Percentiles rank a stretch among this genome's conserved stretches.
These are phyloP conservation scores for Hypoxylon trugodes DNA, from an alignment of 495 filamentous ascomycete species.

Conservation along the genomic window DNA sequence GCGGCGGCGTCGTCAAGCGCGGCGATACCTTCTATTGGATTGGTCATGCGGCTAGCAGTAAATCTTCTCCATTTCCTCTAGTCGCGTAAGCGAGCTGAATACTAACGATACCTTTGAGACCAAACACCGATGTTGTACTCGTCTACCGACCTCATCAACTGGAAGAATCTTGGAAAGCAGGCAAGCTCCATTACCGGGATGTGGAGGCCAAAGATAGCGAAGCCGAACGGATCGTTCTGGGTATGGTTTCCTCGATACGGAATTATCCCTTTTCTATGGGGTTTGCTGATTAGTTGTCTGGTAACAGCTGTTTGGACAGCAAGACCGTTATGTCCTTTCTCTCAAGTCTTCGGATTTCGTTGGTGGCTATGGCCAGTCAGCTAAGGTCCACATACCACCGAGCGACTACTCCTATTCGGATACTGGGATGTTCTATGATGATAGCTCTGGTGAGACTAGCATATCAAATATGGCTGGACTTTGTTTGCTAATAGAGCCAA, in stretches of 20 bases:
- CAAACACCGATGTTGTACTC: conserved; percentile 55
- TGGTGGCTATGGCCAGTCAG: conserved; percentile 46
- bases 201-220: conserved; percentile 58
- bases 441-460: conserved; percentile 36
- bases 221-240: conserved; percentile 55
- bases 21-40: conserved; percentile 52
- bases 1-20: conserved; percentile 49
- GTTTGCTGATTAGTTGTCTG: neutral
- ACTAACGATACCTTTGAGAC: conserved; percentile 38
- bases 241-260: conserved; percentile 25
- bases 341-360: conserved; percentile 47
- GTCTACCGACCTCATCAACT: conserved; percentile 56
- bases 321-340: conserved; percentile 54
- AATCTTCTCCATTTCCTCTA: conserved; percentile 4
- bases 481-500: conserved; percentile 3
- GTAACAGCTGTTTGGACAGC: conserved; percentile 55
- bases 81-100: neutral
- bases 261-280: neutral
- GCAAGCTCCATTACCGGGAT: conserved; percentile 43
- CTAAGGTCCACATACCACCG: conserved; percentile 54
- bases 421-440: conserved; percentile 57
- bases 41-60: conserved; percentile 53
- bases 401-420: conserved; percentile 56
- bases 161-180: conserved; percentile 51
- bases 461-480: neutral